Percentiles rank a stretch among this genome's conserved stretches.
Conservation (phyloP, 257 asterid genomes). For the Cordia subcordata region DNA sequence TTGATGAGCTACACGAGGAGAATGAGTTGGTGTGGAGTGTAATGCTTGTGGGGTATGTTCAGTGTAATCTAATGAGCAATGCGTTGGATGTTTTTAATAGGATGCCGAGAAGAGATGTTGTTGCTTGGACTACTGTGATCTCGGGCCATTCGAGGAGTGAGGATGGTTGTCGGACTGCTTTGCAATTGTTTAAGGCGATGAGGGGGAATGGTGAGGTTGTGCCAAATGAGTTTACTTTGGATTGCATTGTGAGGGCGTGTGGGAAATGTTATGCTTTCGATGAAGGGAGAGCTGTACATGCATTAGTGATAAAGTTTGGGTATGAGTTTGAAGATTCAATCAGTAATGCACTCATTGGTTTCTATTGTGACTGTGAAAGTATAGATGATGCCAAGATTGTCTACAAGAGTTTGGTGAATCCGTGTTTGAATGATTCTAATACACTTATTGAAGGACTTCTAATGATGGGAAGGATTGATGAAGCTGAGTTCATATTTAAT, state of each 20-base stretch:
- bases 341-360: slow-evolving; percentile 46
- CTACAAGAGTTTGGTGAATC: slow-evolving; percentile 26
- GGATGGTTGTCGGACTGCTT: slow-evolving; percentile 44
- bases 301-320: slow-evolving; percentile 50
- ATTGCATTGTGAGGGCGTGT: slow-evolving; percentile 59
- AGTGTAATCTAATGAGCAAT: slow-evolving; percentile 45
- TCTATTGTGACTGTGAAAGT: slow-evolving; percentile 44
- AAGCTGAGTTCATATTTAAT: slow-evolving; percentile 51
- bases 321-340: slow-evolving; percentile 45
- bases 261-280: slow-evolving; percentile 37
- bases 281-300: slow-evolving; percentile 55
- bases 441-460: slow-evolving; percentile 50
- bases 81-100: slow-evolving; percentile 41
- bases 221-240: slow-evolving; percentile 81
- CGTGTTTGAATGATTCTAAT: slow-evolving; percentile 33
- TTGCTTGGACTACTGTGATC: slow-evolving; percentile 76
- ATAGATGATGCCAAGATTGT: slow-evolving; percentile 51
- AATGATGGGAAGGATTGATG: slow-evolving; percentile 38
- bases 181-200: slow-evolving; percentile 63
- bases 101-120: slow-evolving; percentile 64
- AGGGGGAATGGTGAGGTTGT: slow-evolving; percentile 34
- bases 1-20: slow-evolving; percentile 40
- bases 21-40: slow-evolving; percentile 67
- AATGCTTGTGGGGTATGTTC: slow-evolving; percentile 68
- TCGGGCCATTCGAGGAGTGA: slow-evolving; percentile 64